Conservation (phyloP, 768 basidiomycete genomes). For the Termitomyces sp. region DNA sequence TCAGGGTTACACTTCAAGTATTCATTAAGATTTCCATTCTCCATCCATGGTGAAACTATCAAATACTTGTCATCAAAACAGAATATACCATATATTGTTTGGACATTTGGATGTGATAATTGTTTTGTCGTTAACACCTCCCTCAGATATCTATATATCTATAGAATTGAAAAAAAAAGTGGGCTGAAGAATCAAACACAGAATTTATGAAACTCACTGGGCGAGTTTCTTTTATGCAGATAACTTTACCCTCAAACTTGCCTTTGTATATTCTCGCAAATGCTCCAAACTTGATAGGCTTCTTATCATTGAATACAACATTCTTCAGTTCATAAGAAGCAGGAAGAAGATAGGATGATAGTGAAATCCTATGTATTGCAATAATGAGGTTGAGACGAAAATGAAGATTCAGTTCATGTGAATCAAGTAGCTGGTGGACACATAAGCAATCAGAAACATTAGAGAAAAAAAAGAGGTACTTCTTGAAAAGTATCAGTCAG, state of each 20-base stretch:
- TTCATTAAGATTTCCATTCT: not conserved
- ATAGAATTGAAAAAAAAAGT: too few relatives aligned
- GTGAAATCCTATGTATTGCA: not conserved
- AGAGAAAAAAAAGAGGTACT: not conserved
- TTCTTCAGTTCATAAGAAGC: not conserved
- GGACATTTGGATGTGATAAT: not conserved
- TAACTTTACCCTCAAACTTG: not conserved
- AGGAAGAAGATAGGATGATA: not conserved
- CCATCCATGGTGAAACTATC: not conserved
- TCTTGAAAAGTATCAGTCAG: not conserved
- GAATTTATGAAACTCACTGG: not conserved
- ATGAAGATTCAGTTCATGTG: not conserved
- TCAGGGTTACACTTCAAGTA: not conserved
- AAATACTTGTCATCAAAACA: accelerated
- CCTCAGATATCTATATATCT: not conserved
- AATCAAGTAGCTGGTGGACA: not conserved
- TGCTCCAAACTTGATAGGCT: not conserved
- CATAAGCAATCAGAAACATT: not conserved
- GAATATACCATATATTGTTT: not conserved
- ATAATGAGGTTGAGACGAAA: not conserved
- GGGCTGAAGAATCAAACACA: not conserved
- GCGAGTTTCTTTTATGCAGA: not conserved
- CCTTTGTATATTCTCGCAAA: not conserved
- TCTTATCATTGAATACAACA: not conserved
- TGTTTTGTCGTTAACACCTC: not conserved